These are phyloP conservation scores for Agaricus sinodeliciosus DNA, from an alignment of 768 basidiomycete genomes.

Conservation along the genomic window DNA sequence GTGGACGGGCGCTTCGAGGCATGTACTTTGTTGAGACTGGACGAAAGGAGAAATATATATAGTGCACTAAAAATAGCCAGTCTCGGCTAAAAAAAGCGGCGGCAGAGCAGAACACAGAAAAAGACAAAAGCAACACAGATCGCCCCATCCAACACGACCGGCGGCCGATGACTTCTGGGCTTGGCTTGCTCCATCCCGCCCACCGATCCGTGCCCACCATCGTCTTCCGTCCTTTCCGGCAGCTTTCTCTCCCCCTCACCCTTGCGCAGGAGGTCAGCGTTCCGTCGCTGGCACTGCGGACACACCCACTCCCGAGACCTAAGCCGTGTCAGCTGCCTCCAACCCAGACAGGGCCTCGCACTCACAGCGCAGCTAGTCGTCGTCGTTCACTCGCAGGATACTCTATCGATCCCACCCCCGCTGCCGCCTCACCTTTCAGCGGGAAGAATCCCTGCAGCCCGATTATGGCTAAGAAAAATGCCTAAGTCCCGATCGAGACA, in stretches of 20 bases:
- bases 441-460: constrained; percentile 89
- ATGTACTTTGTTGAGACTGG: neutral
- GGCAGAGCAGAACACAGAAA: constrained; percentile 60
- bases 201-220: neutral
- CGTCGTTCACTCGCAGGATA: constrained; percentile 69
- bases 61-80: constrained; percentile 9
- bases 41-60: constrained; percentile 6
- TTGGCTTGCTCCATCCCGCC: neutral
- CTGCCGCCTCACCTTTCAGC: constrained; percentile 79
- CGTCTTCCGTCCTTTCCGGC: neutral
- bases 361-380: constrained; percentile 71
- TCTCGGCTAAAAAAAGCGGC: constrained; percentile 38
- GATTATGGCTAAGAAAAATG: constrained; percentile 55
- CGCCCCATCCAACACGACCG: constrained; percentile 63
- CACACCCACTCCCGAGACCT: constrained; percentile 83
- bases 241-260: neutral
- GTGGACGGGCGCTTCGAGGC: constrained; percentile 15
- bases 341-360: constrained; percentile 8
- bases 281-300: constrained; percentile 62
- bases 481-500: neutral
- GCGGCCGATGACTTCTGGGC: constrained; percentile 30
- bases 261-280: constrained; percentile 61
- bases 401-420: constrained; percentile 84
- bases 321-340: neutral
- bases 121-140: constrained; percentile 69